Percentiles rank a stretch among this genome's conserved stretches.
Conservation (phyloP, 139 green algal genomes). For the Haematococcus sp. region DNA sequence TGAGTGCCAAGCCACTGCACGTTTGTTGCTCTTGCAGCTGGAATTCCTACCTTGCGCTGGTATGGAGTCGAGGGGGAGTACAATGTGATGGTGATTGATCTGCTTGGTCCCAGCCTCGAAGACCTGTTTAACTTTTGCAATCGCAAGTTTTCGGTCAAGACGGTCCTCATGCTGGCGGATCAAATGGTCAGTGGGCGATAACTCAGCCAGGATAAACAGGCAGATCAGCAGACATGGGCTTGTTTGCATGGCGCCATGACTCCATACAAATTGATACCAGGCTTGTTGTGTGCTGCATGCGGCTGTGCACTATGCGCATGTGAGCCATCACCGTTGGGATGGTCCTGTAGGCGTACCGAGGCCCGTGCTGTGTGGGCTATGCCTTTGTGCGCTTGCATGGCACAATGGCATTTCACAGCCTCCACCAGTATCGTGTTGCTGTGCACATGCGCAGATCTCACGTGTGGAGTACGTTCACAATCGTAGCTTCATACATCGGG, state of each 20-base stretch:
- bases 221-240: background rate
- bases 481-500: constrained; percentile 97
- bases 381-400: no score
- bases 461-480: constrained; percentile 97
- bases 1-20: no score
- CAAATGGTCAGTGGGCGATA: constrained; percentile 81
- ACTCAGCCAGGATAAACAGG: background rate
- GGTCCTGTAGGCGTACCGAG: no score
- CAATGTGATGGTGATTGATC: constrained; percentile 99
- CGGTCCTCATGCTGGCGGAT: constrained; percentile 98
- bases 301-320: no score
- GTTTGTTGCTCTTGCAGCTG: constrained; percentile 60
- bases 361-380: no score
- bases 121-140: constrained; percentile 99
- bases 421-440: no score
- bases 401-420: no score
- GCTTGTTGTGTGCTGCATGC: constrained; percentile 5
- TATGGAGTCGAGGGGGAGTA: constrained; percentile 98
- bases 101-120: constrained; percentile 94
- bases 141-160: constrained; percentile 96
- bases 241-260: background rate
- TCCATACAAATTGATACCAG: no score
- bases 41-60: constrained; percentile 97
- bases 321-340: no score
- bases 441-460: constrained; percentile 63